Conservation (phyloP, 805 yeast genomes). For the Maudiozyma serrabonitensis region DNA sequence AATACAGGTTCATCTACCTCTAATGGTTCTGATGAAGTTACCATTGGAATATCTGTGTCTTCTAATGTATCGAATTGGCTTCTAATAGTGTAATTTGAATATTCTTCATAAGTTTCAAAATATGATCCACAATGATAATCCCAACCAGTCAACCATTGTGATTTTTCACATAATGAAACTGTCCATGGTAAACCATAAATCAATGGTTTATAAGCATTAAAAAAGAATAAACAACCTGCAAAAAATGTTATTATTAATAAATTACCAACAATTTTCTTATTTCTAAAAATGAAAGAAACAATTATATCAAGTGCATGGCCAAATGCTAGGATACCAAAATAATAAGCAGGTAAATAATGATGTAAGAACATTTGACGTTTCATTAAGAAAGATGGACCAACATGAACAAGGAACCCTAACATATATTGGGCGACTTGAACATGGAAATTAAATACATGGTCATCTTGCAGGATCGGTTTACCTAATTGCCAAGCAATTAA, state of each 20-base stretch:
- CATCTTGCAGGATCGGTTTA: conserved; percentile 38
- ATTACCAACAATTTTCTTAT: conserved; percentile 37
- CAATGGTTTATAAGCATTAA: conserved; percentile 56
- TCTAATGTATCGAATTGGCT: neutral
- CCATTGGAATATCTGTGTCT: neutral
- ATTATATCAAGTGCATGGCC: conserved; percentile 57
- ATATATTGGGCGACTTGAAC: conserved; percentile 51
- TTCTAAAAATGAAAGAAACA: conserved; percentile 34
- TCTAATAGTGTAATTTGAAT: conserved; percentile 3
- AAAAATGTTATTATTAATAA: conserved; percentile 40
- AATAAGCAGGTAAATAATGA: conserved; percentile 87
- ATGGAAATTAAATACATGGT: conserved; percentile 55
- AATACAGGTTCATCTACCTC: neutral
- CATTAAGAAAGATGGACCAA: conserved; percentile 74
- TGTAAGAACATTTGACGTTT: conserved; percentile 88
- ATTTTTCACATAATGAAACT: conserved; percentile 46
- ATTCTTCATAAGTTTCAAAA: conserved; percentile 25
- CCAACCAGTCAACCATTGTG: conserved; percentile 62
- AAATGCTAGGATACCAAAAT: conserved; percentile 71
- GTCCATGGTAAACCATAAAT: conserved; percentile 81
- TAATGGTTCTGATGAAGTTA: neutral
- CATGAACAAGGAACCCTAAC: conserved; percentile 65
- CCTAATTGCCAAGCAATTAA: conserved; percentile 59
- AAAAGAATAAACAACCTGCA: conserved; percentile 43
- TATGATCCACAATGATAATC: conserved; percentile 75